Conservation (phyloP, 768 basidiomycete genomes). For the Lactarius sp. region DNA sequence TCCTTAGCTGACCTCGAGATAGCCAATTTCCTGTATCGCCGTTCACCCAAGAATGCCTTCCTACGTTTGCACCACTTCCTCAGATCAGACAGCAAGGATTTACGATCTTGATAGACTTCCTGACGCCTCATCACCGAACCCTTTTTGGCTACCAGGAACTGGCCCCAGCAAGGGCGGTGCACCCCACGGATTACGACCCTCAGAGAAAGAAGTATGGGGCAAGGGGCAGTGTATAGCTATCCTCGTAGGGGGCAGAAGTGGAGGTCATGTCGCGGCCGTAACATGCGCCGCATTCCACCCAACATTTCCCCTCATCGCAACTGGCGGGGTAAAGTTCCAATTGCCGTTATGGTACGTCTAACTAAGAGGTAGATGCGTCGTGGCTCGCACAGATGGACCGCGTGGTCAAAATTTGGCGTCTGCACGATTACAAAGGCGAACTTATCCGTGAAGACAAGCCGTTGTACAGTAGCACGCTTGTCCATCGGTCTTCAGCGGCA, state of each 20-base stretch:
- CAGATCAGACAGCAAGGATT: constrained; percentile 64
- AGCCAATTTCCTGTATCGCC: constrained; percentile 63
- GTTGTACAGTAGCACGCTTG: constrained; percentile 58
- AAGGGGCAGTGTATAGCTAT: constrained; percentile 55
- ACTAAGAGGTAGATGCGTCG: constrained; percentile 6
- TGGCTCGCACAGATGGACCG: constrained; percentile 54
- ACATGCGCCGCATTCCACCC: constrained; percentile 67
- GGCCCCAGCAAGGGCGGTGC: constrained; percentile 55
- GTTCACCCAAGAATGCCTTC: constrained; percentile 57
- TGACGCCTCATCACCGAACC: constrained; percentile 41
- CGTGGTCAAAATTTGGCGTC: constrained; percentile 69
- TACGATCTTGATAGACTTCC: constrained; percentile 48
- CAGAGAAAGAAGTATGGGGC: constrained; percentile 57
- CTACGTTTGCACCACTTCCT: constrained; percentile 65
- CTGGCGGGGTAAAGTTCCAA: constrained; percentile 57
- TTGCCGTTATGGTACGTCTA: background rate
- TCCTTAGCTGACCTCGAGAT: constrained; percentile 4
- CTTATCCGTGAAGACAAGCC: constrained; percentile 69
- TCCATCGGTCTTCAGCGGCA: constrained; percentile 62
- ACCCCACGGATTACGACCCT: constrained; percentile 61
- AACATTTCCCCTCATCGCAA: constrained; percentile 59
- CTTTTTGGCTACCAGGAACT: constrained; percentile 52
- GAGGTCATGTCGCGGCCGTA: constrained; percentile 69
- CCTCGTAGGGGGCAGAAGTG: constrained; percentile 64
- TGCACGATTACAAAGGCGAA: constrained; percentile 38